Conservation (phyloP, 2,329 filamentous ascomycete genomes). For the Diaporthe sp. region DNA sequence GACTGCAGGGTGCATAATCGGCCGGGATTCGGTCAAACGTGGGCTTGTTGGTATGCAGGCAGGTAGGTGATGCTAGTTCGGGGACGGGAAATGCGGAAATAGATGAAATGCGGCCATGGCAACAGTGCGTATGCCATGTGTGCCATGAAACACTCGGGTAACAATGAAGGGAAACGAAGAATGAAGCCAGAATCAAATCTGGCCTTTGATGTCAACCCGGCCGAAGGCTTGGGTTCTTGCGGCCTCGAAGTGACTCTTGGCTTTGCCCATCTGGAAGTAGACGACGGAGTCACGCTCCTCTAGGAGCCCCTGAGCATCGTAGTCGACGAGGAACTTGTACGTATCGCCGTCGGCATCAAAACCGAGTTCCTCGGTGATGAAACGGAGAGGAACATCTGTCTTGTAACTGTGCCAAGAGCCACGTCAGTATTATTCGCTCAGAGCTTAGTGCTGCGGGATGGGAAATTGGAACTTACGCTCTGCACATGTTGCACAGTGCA, state of each 20-base stretch:
- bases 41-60: constrained; percentile 5
- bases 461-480: constrained; percentile 78
- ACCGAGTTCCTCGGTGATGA: constrained; percentile 94
- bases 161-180: constrained; percentile 31
- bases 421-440: constrained; percentile 59
- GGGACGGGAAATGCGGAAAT: constrained; percentile 9
- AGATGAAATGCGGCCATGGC: constrained; percentile 25
- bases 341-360: constrained; percentile 95
- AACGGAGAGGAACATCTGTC: constrained; percentile 88
- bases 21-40: constrained; percentile 25
- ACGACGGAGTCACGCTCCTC: constrained; percentile 83
- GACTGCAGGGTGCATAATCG: constrained; percentile 12
- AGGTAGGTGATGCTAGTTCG: constrained; percentile 24
- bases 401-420: constrained; percentile 78
- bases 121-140: constrained; percentile 12
- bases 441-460: not conserved
- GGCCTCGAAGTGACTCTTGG: constrained; percentile 79
- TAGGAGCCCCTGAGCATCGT: constrained; percentile 81
- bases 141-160: constrained; percentile 18
- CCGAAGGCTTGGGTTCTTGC: constrained; percentile 82
- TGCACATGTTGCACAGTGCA: constrained; percentile 93
- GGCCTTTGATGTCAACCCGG: constrained; percentile 96
- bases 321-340: constrained; percentile 88
- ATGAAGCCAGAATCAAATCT: constrained; percentile 74
- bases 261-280: constrained; percentile 81